Evolutionary conservation across 2,329 filamentous ascomycete species (phyloP).

Genomic region (Gaeumannomyces tritici): DNA sequence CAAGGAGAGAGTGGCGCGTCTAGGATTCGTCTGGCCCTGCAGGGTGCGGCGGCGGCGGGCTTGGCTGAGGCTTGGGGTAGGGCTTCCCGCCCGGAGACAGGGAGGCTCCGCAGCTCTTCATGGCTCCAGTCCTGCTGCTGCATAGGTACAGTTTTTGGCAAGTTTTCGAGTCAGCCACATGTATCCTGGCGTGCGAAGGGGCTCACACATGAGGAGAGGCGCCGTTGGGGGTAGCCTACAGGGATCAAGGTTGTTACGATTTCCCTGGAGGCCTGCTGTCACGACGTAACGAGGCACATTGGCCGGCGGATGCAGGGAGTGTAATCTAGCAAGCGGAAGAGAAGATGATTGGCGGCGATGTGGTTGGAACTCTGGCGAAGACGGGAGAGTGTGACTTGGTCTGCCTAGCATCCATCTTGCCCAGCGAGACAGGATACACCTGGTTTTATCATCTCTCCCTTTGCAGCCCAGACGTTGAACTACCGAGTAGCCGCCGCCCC

Average conservation of each 20-base stretch:
- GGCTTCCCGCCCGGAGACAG: not conserved
- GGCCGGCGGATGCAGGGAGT: not conserved
- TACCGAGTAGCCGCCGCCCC: not conserved
- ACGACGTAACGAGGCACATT: not conserved
- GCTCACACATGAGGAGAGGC: not conserved
- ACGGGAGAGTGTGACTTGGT: not conserved
- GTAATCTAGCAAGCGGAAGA: not conserved
- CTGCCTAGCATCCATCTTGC: not conserved
- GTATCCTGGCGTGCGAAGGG: not conserved
- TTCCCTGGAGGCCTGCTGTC: not conserved
- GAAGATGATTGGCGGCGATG: not conserved
- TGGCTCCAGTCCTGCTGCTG: not conserved
- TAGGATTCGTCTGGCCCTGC: slow-evolving; percentile 3
- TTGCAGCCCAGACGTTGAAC: not conserved
- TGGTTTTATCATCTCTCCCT: not conserved
- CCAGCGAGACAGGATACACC: not conserved
- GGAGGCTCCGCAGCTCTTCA: not conserved
- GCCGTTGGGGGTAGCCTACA: not conserved
- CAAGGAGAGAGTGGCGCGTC: not conserved
- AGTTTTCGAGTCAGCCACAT: not conserved
- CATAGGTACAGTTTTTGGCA: too few relatives aligned
- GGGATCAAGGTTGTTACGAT: not conserved
- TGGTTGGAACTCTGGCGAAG: not conserved
- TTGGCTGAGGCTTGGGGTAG: slow-evolving; percentile 6
- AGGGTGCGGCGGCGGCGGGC: slow-evolving; percentile 10